Conservation (phyloP, 1,284 basidiomycete species). For the Pulveroboletus sp. region DNA sequence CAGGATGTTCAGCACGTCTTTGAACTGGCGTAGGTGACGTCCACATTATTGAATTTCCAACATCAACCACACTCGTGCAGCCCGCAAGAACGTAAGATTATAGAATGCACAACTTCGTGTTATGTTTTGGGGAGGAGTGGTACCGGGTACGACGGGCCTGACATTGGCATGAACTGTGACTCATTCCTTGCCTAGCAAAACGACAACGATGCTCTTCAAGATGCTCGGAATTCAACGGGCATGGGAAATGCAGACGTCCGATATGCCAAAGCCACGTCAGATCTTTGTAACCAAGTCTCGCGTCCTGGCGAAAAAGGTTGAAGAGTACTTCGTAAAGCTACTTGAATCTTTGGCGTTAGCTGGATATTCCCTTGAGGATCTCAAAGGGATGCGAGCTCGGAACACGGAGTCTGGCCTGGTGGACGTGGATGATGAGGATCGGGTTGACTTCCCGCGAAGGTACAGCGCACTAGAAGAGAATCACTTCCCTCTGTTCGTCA, state of each 20-base stretch:
- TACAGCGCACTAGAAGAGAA: conserved; percentile 69
- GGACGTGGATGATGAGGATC: conserved; percentile 51
- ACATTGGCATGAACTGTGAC: background rate
- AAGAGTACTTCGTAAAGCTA: conserved; percentile 63
- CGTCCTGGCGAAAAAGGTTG: conserved; percentile 63
- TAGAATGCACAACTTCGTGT: conserved; percentile 60
- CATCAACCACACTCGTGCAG: conserved; percentile 35
- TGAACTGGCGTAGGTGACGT: too few species aligned
- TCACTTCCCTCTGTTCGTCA: conserved; percentile 71
- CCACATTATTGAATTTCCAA: background rate
- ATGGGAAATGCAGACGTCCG: too few species aligned
- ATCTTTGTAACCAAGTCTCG: too few species aligned
- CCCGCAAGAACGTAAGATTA: conserved; percentile 58
- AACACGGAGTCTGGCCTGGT: conserved; percentile 42
- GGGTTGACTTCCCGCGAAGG: conserved; percentile 50
- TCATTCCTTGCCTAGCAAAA: conserved; percentile 51
- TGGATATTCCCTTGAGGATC: conserved; percentile 41
- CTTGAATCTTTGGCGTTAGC: conserved; percentile 48
- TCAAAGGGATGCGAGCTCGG: conserved; percentile 34
- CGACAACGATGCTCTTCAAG: conserved; percentile 74
- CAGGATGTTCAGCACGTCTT: conserved; percentile 52
- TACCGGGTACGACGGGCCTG: conserved; percentile 54
- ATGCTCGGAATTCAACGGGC: conserved; percentile 69
- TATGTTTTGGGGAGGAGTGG: conserved; percentile 74
- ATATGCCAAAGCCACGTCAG: too few species aligned